These are phyloP conservation scores for Phytophthora melonis DNA, from an alignment of 352 stramenopile genomes.

Conservation along the genomic window DNA sequence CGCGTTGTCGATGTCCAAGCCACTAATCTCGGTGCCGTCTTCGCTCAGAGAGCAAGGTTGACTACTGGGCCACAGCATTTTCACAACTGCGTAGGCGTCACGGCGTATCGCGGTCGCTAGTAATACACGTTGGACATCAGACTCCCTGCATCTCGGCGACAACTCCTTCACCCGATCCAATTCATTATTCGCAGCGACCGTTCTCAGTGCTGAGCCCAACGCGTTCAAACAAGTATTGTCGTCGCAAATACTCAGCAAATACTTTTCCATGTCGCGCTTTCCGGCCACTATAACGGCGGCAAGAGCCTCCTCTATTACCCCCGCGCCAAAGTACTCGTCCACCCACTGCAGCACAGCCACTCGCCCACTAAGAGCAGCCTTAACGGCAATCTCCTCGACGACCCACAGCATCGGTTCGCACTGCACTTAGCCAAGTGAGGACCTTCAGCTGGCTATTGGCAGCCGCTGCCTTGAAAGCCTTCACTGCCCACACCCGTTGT, in stretches of 20 bases:
- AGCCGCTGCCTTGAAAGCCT: neutral
- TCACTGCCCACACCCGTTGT: neutral
- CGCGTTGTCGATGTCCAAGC: too few relatives aligned
- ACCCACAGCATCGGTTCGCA: too few relatives aligned
- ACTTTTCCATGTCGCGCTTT: neutral
- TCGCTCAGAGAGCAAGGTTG: too few relatives aligned
- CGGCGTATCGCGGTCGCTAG: too few relatives aligned
- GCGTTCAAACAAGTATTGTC: neutral
- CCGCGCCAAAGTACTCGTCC: neutral
- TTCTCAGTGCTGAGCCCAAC: neutral
- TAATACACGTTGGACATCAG: too few relatives aligned
- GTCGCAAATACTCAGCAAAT: neutral
- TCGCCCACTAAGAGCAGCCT: neutral
- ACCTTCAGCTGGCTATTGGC: neutral
- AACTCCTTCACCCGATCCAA: neutral
- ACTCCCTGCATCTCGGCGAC: neutral
- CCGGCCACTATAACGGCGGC: neutral
- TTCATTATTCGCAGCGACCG: neutral
- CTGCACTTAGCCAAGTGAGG: too few relatives aligned
- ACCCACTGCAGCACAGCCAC: neutral
- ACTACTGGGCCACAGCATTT: too few relatives aligned
- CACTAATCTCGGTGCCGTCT: too few relatives aligned
- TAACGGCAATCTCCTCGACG: neutral
- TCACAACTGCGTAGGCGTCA: too few relatives aligned
- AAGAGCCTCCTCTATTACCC: neutral